These are phyloP conservation scores for Hymenoscyphus infarciens DNA, from an alignment of 2,329 filamentous ascomycete species.

Conservation along the genomic window DNA sequence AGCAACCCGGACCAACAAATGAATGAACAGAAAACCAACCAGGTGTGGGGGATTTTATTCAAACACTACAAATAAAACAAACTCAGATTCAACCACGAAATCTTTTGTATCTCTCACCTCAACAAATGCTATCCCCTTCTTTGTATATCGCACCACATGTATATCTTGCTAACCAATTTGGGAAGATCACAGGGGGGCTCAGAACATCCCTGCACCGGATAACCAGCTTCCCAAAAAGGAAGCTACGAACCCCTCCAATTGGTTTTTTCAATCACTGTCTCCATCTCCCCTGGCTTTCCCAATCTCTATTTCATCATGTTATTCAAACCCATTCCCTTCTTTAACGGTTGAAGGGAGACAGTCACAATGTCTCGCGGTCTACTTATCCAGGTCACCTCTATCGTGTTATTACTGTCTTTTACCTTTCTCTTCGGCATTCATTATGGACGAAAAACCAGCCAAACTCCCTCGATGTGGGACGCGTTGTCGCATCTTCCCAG, in stretches of 20 bases:
- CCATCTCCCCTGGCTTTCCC: neutral
- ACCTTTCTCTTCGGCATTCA: constrained; percentile 6
- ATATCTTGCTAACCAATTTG: neutral
- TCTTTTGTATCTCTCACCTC: too few relatives aligned
- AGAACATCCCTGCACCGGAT: neutral
- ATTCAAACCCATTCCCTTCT: neutral
- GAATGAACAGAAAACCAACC: too few relatives aligned
- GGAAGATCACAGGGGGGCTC: neutral
- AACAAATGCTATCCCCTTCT: too few relatives aligned
- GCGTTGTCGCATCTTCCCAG: neutral
- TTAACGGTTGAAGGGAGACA: neutral
- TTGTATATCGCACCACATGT: too few relatives aligned
- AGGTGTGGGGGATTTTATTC: too few relatives aligned
- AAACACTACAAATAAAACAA: too few relatives aligned
- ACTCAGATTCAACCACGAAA: too few relatives aligned
- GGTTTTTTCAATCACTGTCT: too few relatives aligned
- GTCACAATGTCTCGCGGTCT: neutral
- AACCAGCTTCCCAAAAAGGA: neutral
- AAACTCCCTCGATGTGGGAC: neutral
- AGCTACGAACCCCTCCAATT: neutral
- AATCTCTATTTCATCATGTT: neutral
- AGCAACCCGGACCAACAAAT: too few relatives aligned
- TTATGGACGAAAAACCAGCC: constrained; percentile 6
- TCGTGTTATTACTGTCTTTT: neutral
- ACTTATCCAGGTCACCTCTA: neutral